Evolutionary conservation across 2,329 filamentous ascomycete species (phyloP), one percentile per base, ranked within the genome.

Genomic region (Iodosphaeria phyllophila): DNA sequence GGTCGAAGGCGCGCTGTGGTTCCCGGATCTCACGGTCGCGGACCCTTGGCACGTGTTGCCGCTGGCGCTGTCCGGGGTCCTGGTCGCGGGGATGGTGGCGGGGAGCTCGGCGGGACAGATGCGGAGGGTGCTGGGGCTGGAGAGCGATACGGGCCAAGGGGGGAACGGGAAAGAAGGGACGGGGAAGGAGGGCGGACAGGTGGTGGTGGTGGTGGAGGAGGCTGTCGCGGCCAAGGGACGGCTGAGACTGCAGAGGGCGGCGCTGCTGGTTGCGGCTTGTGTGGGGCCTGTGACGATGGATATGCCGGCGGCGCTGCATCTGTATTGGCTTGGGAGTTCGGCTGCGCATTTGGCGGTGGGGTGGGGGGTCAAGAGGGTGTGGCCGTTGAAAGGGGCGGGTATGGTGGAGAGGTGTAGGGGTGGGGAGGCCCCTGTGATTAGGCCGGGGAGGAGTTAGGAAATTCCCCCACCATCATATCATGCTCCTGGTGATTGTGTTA

Each of bases 1-100:
- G 1, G 48, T 55, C 0, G 64, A 58, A 5, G 64, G 64, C 14
- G 53, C 50, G 20, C 46, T 68, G 10, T 69, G 64, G 63, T 66
- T 69, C 35, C 46, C 52, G 3, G 57, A 70, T 33, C 50, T 70
- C 13, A 58, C 56, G 5, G 54, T 39, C 16, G 44, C 56, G 16
- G 65, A 70, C 30, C 61, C 65, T 1, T 56, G 55, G 28, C 47
- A 53, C 28, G 40, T 55, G 15, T 50, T 69, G 0, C 62, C 65
- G 4, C 28, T 51, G 7, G 36, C 43, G 1, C 36, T 57, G 12
- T 54, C 51, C 1, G 43, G 35, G 5, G 31, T 48, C 11, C 32
- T 56, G 9, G 25, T 52, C 4, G 8, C 28, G 12, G 51, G 52
- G 28, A 13, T 50, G 3, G 13, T 52, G 11, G 52, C 53, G 0